Evolutionary conservation across 148 eudicot genomes (phyloP).

Genomic region (Camellia granthamiana): DNA sequence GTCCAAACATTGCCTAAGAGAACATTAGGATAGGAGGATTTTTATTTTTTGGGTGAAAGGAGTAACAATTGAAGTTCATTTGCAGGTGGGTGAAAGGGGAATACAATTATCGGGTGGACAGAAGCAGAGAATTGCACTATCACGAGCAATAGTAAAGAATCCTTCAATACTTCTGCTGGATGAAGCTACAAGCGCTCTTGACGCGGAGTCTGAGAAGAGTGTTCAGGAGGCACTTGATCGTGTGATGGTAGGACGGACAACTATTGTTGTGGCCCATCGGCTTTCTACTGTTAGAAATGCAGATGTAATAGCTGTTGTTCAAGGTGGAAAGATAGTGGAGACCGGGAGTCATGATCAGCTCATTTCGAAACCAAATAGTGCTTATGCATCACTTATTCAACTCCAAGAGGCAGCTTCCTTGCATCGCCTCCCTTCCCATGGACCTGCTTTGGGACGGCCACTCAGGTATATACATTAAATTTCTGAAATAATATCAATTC

Average conservation of each 20-base stretch:
- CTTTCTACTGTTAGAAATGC: conserved; percentile 92
- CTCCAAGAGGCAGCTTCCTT: conserved; percentile 73
- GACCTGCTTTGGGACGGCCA: conserved; percentile 46
- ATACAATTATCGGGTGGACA: conserved; percentile 93
- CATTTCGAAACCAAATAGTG: conserved; percentile 61
- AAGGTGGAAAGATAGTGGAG: conserved; percentile 76
- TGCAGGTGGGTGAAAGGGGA: conserved; percentile 94
- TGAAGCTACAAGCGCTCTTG: conserved; percentile 98
- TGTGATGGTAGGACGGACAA: conserved; percentile 96
- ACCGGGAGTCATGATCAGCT: conserved; percentile 94
- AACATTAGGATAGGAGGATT: background rate
- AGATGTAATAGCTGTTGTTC: conserved; percentile 86
- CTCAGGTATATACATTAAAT: conserved; percentile 42
- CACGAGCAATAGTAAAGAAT: conserved; percentile 88
- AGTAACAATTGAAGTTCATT: conserved; percentile 15
- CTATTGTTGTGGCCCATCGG: conserved; percentile 87
- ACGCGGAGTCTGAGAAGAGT: conserved; percentile 93
- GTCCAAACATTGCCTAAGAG: background rate
- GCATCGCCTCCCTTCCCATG: conserved; percentile 46
- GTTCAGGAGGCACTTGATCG: conserved; percentile 99
- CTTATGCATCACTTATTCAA: conserved; percentile 75
- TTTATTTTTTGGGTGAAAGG: background rate
- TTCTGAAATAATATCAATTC: background rate
- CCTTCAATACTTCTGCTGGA: conserved; percentile 85
- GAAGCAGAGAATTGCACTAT: conserved; percentile 92